These are phyloP conservation scores for Urtica urens DNA, from an alignment of 306 rosid genomes.

Conservation along the genomic window DNA sequence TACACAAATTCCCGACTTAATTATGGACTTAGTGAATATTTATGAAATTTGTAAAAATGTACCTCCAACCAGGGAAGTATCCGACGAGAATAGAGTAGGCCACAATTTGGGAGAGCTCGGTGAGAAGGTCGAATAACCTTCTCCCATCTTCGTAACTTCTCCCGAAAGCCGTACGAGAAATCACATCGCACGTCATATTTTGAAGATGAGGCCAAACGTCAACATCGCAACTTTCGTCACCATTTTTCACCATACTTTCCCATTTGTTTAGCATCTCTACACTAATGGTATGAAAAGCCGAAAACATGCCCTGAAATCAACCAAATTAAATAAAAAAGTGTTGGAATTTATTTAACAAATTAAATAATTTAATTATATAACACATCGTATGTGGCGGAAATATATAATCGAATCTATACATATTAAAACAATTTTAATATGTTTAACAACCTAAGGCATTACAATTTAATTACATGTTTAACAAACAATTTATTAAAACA, in stretches of 20 bases:
- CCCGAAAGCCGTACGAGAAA: constrained; percentile 34
- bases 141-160: constrained; percentile 29
- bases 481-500: no score
- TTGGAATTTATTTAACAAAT: no score
- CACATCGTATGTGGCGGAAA: no score
- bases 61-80: constrained; percentile 34
- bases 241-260: background rate
- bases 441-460: no score
- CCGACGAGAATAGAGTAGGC: background rate
- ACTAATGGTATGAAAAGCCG: background rate
- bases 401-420: no score
- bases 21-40: no score
- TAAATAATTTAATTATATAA: no score
- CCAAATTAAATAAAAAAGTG: no score
- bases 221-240: background rate
- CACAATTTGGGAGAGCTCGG: constrained; percentile 3
- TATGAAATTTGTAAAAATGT: no score
- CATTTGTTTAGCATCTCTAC: background rate
- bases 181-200: constrained; percentile 12
- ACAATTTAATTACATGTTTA: no score
- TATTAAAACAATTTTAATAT: no score
- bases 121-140: constrained; percentile 17
- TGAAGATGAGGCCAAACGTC: background rate
- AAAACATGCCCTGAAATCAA: background rate
- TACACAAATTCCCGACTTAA: no score